These are phyloP conservation scores for Neofusicoccum ribis DNA, from an alignment of 2,329 filamentous ascomycete species.

Conservation along the genomic window DNA sequence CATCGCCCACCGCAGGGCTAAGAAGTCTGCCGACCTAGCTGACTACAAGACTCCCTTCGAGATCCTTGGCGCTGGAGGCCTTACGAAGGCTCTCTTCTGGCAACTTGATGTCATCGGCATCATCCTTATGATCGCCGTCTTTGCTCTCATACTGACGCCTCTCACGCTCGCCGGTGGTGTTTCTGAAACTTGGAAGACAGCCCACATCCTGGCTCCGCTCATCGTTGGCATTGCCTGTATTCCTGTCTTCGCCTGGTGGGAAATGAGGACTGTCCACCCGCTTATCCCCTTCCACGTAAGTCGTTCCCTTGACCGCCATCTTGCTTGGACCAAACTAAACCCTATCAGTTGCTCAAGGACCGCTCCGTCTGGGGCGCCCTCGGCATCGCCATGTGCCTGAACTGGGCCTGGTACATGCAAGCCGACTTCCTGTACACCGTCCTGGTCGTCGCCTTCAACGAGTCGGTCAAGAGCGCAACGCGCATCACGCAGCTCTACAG, in stretches of 20 bases:
- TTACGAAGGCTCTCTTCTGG: constrained; percentile 53
- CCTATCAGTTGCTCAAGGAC: constrained; percentile 56
- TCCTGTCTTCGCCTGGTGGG: constrained; percentile 56
- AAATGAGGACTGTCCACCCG: constrained; percentile 51
- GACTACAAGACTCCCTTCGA: constrained; percentile 48
- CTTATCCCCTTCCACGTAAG: constrained; percentile 59
- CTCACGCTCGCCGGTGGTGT: constrained; percentile 58
- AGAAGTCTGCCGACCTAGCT: constrained; percentile 50
- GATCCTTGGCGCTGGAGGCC: constrained; percentile 39
- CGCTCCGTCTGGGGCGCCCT: constrained; percentile 65
- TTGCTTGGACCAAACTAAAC: no score
- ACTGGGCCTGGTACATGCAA: constrained; percentile 59
- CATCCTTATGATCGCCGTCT: constrained; percentile 47
- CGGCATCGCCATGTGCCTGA: constrained; percentile 45
- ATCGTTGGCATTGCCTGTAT: constrained; percentile 53
- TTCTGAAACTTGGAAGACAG: constrained; percentile 50
- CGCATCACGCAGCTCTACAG: constrained; percentile 62
- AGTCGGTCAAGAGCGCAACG: constrained; percentile 57
- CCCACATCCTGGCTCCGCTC: constrained; percentile 54
- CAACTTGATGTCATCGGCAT: constrained; percentile 56
- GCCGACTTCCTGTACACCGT: constrained; percentile 66
- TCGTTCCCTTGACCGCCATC: constrained; percentile 18
- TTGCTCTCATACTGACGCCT: constrained; percentile 52
- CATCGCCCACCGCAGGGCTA: constrained; percentile 55
- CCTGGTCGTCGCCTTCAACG: constrained; percentile 62